A percentile compares a stretch with the other conserved stretches of the same genome.
phyloP scores from a whole-genome alignment of 2,329 filamentous ascomycete genomes.

The Aspergillus sergii region DNA sequence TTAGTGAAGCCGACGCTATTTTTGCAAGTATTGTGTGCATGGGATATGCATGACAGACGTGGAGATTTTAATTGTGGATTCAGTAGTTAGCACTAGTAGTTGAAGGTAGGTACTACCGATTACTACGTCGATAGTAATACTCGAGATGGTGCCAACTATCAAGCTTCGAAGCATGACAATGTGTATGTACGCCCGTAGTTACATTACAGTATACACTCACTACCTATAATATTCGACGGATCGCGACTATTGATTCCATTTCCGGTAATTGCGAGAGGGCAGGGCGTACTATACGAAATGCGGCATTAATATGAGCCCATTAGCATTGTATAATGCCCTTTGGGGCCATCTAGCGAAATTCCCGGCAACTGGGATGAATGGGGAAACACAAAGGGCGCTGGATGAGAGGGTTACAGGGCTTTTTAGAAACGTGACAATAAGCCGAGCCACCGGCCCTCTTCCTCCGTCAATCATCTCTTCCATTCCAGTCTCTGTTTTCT shows the following conservation, averaged over 20 bases:
- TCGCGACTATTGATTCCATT: neutral
- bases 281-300: neutral
- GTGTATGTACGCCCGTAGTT: neutral
- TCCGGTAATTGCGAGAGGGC: neutral
- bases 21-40: constrained; percentile 6
- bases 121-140: neutral
- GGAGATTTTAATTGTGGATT: neutral
- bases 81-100: neutral
- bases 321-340: neutral
- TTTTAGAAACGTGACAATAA: neutral
- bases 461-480: neutral
- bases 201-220: neutral
- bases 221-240: neutral
- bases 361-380: neutral
- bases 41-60: constrained; percentile 7
- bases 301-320: neutral
- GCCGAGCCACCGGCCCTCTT: neutral
- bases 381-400: neutral
- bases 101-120: neutral
- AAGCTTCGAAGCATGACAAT: neutral
- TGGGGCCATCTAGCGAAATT: neutral
- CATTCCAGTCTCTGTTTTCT: neutral
- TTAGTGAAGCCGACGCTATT: neutral
- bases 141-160: neutral
- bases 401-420: neutral